These are phyloP conservation scores for Triangularia verruculosa DNA, from an alignment of 2,329 filamentous ascomycete genomes.

Conservation along the genomic window DNA sequence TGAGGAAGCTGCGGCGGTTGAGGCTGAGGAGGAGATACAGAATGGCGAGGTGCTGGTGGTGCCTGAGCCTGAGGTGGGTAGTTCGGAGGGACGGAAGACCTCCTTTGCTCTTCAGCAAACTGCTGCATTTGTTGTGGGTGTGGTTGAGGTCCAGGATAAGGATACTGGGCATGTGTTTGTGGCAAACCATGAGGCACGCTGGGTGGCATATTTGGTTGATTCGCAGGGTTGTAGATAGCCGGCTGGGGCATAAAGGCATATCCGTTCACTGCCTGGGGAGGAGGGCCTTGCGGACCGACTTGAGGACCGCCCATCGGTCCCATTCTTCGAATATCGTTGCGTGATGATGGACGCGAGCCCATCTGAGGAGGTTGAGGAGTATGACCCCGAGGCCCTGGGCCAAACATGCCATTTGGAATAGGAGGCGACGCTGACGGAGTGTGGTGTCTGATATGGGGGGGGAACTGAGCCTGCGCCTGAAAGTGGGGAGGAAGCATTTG, in stretches of 20 bases:
- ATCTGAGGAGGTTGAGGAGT: constrained; percentile 73
- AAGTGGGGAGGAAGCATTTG: constrained; percentile 69
- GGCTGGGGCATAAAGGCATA: constrained; percentile 85
- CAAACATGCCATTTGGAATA: constrained; percentile 72
- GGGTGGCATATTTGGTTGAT: constrained; percentile 40
- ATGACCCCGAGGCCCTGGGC: constrained; percentile 64
- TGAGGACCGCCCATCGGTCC: constrained; percentile 63
- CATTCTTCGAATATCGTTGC: constrained; percentile 73
- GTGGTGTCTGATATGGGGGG: constrained; percentile 70
- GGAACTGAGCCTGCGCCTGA: constrained; percentile 67
- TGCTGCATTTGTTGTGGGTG: constrained; percentile 55
- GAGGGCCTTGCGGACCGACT: constrained; percentile 57
- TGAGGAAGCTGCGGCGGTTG: constrained; percentile 49
- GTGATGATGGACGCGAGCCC: constrained; percentile 73
- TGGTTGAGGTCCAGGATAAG: constrained; percentile 40
- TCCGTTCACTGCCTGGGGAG: constrained; percentile 56
- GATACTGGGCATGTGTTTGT: constrained; percentile 34
- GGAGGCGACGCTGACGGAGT: constrained; percentile 87
- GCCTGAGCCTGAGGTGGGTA: constrained; percentile 59
- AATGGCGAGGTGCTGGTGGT: constrained; percentile 47
- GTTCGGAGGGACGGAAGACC: constrained; percentile 66
- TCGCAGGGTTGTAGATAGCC: constrained; percentile 74
- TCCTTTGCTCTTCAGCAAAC: constrained; percentile 73
- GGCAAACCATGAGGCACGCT: constrained; percentile 36
- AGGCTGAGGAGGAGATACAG: constrained; percentile 59